Percentiles rank a stretch among this genome's conserved stretches.
Conservation (phyloP, 495 filamentous ascomycete species). For the Filosporella fistucella region DNA sequence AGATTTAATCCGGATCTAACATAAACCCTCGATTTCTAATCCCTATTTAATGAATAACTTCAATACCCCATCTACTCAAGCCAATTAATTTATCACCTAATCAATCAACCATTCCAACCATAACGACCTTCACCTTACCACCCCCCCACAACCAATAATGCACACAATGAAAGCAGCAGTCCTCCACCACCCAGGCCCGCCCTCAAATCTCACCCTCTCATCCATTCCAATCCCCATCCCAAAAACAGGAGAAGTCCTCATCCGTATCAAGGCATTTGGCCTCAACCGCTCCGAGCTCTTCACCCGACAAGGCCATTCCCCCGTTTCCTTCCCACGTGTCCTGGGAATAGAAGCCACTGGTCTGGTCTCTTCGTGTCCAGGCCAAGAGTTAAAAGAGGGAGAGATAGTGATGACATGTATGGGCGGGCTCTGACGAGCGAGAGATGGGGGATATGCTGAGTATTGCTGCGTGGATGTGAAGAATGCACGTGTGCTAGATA, state of each 20-base stretch:
- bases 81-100: too few relatives aligned
- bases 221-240: constrained; percentile 32
- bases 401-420: constrained; percentile 44
- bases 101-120: neutral
- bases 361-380: constrained; percentile 35
- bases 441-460: constrained; percentile 53
- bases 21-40: too few relatives aligned
- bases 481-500: constrained; percentile 38
- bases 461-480: constrained; percentile 40
- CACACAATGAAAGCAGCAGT: constrained; percentile 38
- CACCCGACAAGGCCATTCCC: constrained; percentile 47
- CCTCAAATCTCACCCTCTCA: constrained; percentile 35
- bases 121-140: neutral
- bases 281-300: constrained; percentile 54
- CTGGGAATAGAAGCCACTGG: constrained; percentile 51
- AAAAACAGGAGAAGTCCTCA: constrained; percentile 37
- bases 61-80: too few relatives aligned
- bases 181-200: constrained; percentile 30
- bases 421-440: constrained; percentile 46
- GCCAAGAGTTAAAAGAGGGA: constrained; percentile 34
- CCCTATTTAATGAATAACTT: too few relatives aligned
- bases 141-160: constrained; percentile 3
- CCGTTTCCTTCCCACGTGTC: constrained; percentile 41
- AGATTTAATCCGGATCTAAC: too few relatives aligned
- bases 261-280: constrained; percentile 45